Percentiles rank a stretch among this genome's conserved stretches.
These are phyloP conservation scores for Rhododendron williamsianum DNA, from an alignment of 148 eudicot genomes.

Conservation along the genomic window DNA sequence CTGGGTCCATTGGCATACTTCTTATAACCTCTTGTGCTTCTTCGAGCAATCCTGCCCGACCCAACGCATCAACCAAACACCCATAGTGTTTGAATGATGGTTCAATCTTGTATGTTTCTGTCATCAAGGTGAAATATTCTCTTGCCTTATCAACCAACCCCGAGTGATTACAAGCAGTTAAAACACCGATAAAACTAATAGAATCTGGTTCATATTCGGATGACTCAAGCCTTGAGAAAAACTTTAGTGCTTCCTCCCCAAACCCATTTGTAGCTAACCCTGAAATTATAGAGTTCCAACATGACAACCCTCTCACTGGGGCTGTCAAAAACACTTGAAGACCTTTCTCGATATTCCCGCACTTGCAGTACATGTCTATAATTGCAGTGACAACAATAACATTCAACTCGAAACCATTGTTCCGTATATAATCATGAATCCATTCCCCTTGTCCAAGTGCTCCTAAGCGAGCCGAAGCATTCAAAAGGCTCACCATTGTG, in stretches of 20 bases:
- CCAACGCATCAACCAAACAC: constrained; percentile 43
- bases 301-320: constrained; percentile 32
- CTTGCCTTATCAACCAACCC: constrained; percentile 41
- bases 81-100: constrained; percentile 53
- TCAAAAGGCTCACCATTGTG: constrained; percentile 55
- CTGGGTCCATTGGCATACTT: constrained; percentile 40
- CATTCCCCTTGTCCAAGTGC: constrained; percentile 48
- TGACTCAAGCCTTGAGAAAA: constrained; percentile 39
- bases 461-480: constrained; percentile 46
- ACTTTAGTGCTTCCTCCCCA: constrained; percentile 30
- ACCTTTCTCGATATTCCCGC: constrained; percentile 42
- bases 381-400: constrained; percentile 37
- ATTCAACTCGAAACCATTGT: constrained; percentile 32
- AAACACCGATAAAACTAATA: constrained; percentile 47
- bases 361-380: constrained; percentile 56
- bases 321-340: constrained; percentile 25
- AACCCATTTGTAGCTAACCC: constrained; percentile 55
- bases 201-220: constrained; percentile 33
- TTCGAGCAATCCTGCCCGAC: constrained; percentile 36
- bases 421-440: constrained; percentile 36
- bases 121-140: constrained; percentile 38
- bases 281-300: constrained; percentile 59
- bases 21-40: constrained; percentile 37
- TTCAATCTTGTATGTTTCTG: constrained; percentile 27
- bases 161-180: constrained; percentile 40